A percentile compares a stretch with the other conserved stretches of the same genome.
Conservation (phyloP, 1,139 yeast species). For the Yamadazyma aaseri region DNA sequence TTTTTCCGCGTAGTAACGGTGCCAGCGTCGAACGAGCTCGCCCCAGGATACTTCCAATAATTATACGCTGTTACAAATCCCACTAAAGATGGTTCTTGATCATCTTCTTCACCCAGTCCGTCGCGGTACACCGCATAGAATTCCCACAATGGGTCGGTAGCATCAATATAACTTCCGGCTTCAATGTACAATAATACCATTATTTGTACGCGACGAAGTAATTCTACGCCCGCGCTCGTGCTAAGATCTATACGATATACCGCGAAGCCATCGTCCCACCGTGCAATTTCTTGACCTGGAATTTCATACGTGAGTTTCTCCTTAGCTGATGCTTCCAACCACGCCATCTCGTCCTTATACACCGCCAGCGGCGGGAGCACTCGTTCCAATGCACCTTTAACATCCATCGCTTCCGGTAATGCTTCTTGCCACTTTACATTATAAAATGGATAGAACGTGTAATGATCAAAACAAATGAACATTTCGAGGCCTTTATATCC, state of each 20-base stretch:
- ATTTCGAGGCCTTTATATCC: constrained; percentile 73
- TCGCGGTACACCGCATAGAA: constrained; percentile 46
- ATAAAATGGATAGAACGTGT: constrained; percentile 45
- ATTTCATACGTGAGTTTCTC: constrained; percentile 47
- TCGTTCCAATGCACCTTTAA: constrained; percentile 50
- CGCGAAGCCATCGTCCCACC: constrained; percentile 30
- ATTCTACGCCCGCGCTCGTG: constrained; percentile 42
- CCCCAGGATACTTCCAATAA: constrained; percentile 74
- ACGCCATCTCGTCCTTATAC: constrained; percentile 58
- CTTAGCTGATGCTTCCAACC: constrained; percentile 56
- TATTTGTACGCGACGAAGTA: constrained; percentile 73
- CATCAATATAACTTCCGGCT: constrained; percentile 89
- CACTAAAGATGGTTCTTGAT: constrained; percentile 44
- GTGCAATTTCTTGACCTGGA: constrained; percentile 46
- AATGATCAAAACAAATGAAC: constrained; percentile 47
- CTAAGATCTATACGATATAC: constrained; percentile 41
- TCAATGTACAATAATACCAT: constrained; percentile 84
- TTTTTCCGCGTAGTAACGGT: constrained; percentile 56
- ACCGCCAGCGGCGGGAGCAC: constrained; percentile 63
- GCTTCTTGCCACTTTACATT: constrained; percentile 57
- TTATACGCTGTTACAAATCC: constrained; percentile 86
- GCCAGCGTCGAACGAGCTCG: constrained; percentile 52
- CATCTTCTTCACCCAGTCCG: constrained; percentile 32
- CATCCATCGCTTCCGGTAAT: constrained; percentile 48
- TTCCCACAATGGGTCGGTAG: constrained; percentile 73